phyloP scores from a whole-genome alignment of 768 basidiomycete species.

The Auriscalpium vulgare region DNA sequence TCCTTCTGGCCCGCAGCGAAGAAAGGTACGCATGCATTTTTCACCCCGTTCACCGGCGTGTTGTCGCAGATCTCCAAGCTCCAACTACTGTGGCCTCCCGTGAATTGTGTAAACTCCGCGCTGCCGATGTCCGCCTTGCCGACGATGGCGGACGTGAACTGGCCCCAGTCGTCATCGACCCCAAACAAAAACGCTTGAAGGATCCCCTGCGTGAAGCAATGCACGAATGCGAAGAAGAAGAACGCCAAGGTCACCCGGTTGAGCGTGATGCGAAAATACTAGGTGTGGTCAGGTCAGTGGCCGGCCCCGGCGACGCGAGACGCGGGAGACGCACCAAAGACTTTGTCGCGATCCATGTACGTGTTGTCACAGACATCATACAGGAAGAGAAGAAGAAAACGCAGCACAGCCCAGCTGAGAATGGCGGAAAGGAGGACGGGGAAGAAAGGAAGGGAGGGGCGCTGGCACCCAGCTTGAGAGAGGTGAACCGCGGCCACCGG shows the following conservation, averaged over 20 bases:
- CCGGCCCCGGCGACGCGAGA: too few relatives aligned
- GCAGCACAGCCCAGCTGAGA: too few relatives aligned
- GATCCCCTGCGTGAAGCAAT: slow-evolving; percentile 45
- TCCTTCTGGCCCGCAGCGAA: slow-evolving; percentile 19
- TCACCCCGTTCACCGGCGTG: slow-evolving; percentile 24
- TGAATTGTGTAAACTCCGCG: slow-evolving; percentile 23
- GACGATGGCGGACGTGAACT: slow-evolving; percentile 31
- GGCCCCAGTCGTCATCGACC: slow-evolving; percentile 34
- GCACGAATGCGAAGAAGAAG: slow-evolving; percentile 41
- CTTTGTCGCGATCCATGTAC: too few relatives aligned
- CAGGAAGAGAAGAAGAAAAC: too few relatives aligned
- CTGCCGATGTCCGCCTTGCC: slow-evolving; percentile 27
- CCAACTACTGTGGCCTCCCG: slow-evolving; percentile 20
- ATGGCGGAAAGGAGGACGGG: too few relatives aligned
- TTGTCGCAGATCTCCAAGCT: slow-evolving; percentile 39
- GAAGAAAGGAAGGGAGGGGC: too few relatives aligned
- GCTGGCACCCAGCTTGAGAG: too few relatives aligned
- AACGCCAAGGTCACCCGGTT: slow-evolving; percentile 30
- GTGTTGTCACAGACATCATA: too few relatives aligned
- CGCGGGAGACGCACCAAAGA: too few relatives aligned
- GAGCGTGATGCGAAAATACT: slow-evolving; percentile 26
- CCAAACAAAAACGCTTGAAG: slow-evolving; percentile 41
- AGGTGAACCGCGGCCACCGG: too few relatives aligned
- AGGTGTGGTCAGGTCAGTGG: too few relatives aligned
- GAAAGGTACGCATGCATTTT: slow-evolving; percentile 9